Percentiles rank a stretch among this genome's conserved stretches.
These are phyloP conservation scores for Talaromyces funiculosus DNA, from an alignment of 2,329 filamentous ascomycete species.

Conservation along the genomic window DNA sequence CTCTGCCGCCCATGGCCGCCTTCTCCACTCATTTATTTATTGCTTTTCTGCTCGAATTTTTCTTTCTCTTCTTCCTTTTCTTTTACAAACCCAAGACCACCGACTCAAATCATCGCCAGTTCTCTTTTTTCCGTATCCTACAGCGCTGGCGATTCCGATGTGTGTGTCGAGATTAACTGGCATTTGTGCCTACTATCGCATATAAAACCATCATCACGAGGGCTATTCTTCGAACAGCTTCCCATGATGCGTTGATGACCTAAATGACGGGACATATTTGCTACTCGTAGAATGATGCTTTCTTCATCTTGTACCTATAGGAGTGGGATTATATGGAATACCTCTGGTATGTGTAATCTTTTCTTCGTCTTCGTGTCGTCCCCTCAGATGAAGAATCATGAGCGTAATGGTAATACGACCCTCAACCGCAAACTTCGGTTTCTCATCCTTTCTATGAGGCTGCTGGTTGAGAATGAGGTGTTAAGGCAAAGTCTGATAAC, in stretches of 20 bases:
- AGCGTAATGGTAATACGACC: slow-evolving; percentile 42
- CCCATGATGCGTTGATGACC: slow-evolving; percentile 45
- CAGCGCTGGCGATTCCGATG: slow-evolving; percentile 66
- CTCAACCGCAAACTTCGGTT: slow-evolving; percentile 33
- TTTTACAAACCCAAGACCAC: slow-evolving; percentile 56
- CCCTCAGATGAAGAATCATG: slow-evolving; percentile 32
- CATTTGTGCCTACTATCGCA: slow-evolving; percentile 46
- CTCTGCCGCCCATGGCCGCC: slow-evolving; percentile 13
- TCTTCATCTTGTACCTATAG: not conserved
- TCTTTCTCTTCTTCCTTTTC: slow-evolving; percentile 22
- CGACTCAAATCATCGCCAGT: slow-evolving; percentile 70
- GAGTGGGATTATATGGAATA: not conserved
- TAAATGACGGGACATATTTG: slow-evolving; percentile 38
- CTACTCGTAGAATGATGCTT: slow-evolving; percentile 7
- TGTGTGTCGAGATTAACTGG: slow-evolving; percentile 62
- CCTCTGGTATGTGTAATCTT: slow-evolving; percentile 13
- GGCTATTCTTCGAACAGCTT: slow-evolving; percentile 28
- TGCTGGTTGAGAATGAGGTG: slow-evolving; percentile 42
- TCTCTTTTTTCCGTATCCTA: slow-evolving; percentile 35
- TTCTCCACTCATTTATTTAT: slow-evolving; percentile 21
- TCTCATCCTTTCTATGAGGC: slow-evolving; percentile 13
- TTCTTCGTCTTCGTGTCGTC: slow-evolving; percentile 6
- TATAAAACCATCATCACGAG: slow-evolving; percentile 80
- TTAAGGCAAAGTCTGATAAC: slow-evolving; percentile 41
- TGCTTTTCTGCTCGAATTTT: slow-evolving; percentile 16